Conservation (phyloP, 2,329 filamentous ascomycete species). For the Paramyrothecium sp. region DNA sequence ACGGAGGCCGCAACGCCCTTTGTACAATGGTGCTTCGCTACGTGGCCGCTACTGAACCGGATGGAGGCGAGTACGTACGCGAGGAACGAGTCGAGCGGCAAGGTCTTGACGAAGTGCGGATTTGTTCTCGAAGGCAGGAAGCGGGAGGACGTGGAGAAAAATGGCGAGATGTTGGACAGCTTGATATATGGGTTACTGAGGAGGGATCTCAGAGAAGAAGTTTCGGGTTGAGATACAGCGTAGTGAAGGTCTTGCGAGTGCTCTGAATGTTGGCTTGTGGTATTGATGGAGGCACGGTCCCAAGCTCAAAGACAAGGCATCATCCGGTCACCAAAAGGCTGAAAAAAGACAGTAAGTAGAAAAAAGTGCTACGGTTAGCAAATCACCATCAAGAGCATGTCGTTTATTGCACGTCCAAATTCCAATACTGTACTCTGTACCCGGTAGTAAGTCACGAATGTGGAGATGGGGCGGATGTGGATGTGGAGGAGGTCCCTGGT, state of each 20-base stretch:
- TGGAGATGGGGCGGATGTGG: too few species aligned
- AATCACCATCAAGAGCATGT: too few species aligned
- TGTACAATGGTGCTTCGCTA: conserved; percentile 42
- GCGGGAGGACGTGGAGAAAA: conserved; percentile 40
- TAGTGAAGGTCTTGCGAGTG: background rate
- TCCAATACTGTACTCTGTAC: too few species aligned
- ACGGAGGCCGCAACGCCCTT: conserved; percentile 38
- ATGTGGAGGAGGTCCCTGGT: too few species aligned
- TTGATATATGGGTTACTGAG: conserved; percentile 36
- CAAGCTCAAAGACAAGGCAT: too few species aligned
- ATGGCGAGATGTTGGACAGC: conserved; percentile 36
- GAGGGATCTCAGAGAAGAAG: conserved; percentile 22
- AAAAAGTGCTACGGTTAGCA: too few species aligned
- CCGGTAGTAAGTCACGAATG: too few species aligned
- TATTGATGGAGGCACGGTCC: too few species aligned
- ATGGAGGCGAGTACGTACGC: conserved; percentile 37
- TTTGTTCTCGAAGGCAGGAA: conserved; percentile 43
- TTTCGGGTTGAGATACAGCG: background rate
- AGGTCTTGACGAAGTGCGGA: conserved; percentile 40
- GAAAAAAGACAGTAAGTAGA: too few species aligned
- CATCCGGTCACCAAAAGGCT: too few species aligned
- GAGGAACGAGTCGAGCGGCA: conserved; percentile 37
- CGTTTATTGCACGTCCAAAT: too few species aligned
- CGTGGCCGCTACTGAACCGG: conserved; percentile 36
- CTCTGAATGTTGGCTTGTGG: too few species aligned